Base-by-base conservation (phyloP, 345 rosid species). In the Punica granatum region DNA sequence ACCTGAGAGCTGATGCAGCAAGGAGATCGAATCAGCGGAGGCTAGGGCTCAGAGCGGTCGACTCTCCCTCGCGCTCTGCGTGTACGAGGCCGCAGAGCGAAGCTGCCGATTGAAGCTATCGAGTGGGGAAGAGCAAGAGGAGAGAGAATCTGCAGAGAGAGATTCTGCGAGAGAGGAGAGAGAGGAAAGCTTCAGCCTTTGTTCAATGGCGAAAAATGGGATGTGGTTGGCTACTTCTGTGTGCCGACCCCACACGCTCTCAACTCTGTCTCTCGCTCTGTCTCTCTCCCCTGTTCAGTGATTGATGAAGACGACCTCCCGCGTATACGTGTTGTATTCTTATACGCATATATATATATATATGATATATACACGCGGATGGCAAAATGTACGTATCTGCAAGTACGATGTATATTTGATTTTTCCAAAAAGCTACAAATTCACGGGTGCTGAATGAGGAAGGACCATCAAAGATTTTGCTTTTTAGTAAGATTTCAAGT, bases 121-220 rank as follows among this genome's bases (percentile, higher is more conserved):
- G 67, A 64, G 54, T 42, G 67, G 54, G 42, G 54, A 64, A 34
- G 67, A 39, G 31, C 26, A 43, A 13, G 19, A 30, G 60, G 25
- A 33, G 56, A 33, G 10, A n/a, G 36, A 39, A 44, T 39, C 54
- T 8, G 41, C 37, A 21, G 33, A 33, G 39, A 33, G 41, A 1
- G 65, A 23, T 33, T 31, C 66, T 6, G 34, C 42, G n/a, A 33
- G 44, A 36, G n/a, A n/a, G n/a, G 35, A 44, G 35, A 65, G 68
- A 26, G 36, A 63, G 66, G 36, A 33, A 30, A 23, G 23, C 12
- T 46, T 49, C 18, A 14, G 58, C 12, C 34, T 28, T 46, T 66
- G 60, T 34, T 48, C 31, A 66, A 18, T 31, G 25, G 69, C 14
- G 41, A 26, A n/a, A 48, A 66, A 15, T 30, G 59, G 26, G 42